Percentiles rank a stretch among this genome's conserved stretches.
phyloP scores from a whole-genome alignment of 768 basidiomycete species.

The Mycena olivaceomarginata region DNA sequence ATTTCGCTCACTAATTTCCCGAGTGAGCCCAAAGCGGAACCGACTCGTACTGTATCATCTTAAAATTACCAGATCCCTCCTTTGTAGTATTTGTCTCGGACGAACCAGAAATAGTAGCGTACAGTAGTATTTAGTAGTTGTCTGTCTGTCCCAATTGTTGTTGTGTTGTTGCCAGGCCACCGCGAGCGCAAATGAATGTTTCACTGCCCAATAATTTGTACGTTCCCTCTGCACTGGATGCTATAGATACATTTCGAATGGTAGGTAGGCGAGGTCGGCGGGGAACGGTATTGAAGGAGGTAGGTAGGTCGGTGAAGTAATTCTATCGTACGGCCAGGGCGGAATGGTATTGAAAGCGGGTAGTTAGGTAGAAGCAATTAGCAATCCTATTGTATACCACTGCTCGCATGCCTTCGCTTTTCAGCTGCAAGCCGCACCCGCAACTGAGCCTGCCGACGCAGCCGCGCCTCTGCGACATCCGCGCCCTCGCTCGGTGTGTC shows the following conservation, averaged over 20 bases:
- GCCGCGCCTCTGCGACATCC: slow-evolving; percentile 60
- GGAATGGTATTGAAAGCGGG: background rate
- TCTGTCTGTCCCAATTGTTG: slow-evolving; percentile 12
- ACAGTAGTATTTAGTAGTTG: slow-evolving; percentile 27
- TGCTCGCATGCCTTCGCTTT: slow-evolving; percentile 47
- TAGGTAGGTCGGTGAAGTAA: no score
- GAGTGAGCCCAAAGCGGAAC: slow-evolving; percentile 12
- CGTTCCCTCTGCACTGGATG: background rate
- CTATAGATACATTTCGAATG: slow-evolving; percentile 3
- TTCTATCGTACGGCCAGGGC: no score
- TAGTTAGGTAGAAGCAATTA: no score
- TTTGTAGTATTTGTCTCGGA: slow-evolving; percentile 30
- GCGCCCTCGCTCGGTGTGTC: slow-evolving; percentile 6
- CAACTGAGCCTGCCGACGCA: slow-evolving; percentile 70
- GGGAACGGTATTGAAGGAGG: no score
- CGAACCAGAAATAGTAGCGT: slow-evolving; percentile 20
- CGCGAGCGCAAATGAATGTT: background rate
- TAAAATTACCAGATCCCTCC: slow-evolving; percentile 11
- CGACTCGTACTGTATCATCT: slow-evolving; percentile 28
- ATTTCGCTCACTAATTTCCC: slow-evolving; percentile 3
- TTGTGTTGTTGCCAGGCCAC: slow-evolving; percentile 37
- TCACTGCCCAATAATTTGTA: background rate
- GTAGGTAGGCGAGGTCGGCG: no score
- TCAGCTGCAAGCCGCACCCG: slow-evolving; percentile 68
- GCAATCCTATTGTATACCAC: background rate